A percentile compares a stretch with the other conserved stretches of the same genome.
Evolutionary conservation across 768 basidiomycete genomes (phyloP).

Genomic region (Strobilomyces dryophilus): DNA sequence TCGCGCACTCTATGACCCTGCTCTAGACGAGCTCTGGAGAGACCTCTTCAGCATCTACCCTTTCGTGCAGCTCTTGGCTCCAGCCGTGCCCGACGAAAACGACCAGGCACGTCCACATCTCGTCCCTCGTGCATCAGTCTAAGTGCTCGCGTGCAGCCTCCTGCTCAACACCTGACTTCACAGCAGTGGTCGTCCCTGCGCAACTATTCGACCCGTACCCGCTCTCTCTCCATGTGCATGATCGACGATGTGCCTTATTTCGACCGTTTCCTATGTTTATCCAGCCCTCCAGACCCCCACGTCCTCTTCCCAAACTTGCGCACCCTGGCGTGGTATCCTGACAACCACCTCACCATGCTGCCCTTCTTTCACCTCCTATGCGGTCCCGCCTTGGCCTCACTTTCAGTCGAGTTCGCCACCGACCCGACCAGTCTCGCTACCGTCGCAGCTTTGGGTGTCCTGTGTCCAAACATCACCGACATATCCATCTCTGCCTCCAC

Average conservation of each 20-base stretch:
- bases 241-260: constrained; percentile 13
- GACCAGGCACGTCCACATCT: constrained; percentile 8
- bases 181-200: constrained; percentile 20
- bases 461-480: constrained; percentile 19
- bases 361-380: constrained; percentile 24
- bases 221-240: constrained; percentile 18
- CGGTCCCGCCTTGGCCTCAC: constrained; percentile 16
- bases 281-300: constrained; percentile 7
- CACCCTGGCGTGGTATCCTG: constrained; percentile 21
- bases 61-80: constrained; percentile 15
- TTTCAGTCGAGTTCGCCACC: constrained; percentile 18
- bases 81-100: not conserved
- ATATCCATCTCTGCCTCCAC: constrained; percentile 14
- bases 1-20: constrained; percentile 17
- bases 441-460: constrained; percentile 8
- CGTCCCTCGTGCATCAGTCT: not conserved
- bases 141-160: not conserved
- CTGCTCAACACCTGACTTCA: not conserved
- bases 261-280: constrained; percentile 10
- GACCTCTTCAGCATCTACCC: constrained; percentile 20
- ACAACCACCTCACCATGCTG: constrained; percentile 14
- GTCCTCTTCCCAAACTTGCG: constrained; percentile 23
- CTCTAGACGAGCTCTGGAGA: constrained; percentile 25
- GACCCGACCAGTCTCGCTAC: constrained; percentile 15
- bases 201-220: constrained; percentile 18